Evolutionary conservation across 768 basidiomycete species (phyloP).

Genomic region (Coprinopsis sp.): DNA sequence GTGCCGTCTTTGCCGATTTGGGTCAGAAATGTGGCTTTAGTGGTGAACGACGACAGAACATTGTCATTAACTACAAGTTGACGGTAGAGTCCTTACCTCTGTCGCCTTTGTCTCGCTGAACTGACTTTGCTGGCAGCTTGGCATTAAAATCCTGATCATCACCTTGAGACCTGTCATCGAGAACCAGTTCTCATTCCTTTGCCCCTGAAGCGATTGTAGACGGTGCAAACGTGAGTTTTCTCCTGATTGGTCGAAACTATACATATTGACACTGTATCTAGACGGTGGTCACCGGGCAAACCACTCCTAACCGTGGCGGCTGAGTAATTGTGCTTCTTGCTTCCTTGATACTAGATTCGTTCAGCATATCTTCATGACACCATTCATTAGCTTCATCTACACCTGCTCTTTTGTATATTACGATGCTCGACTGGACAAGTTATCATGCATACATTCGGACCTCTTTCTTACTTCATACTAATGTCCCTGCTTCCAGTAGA

Average conservation of each 20-base stretch:
- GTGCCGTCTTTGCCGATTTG: constrained; percentile 55
- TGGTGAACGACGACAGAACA: constrained; percentile 39
- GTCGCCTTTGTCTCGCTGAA: not conserved
- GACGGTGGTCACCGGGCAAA: not conserved
- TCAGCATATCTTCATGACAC: no score
- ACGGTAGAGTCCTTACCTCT: constrained; percentile 39
- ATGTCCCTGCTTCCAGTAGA: no score
- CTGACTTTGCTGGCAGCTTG: constrained; percentile 40
- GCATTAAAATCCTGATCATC: constrained; percentile 59
- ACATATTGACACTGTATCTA: no score
- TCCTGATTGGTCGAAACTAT: not conserved
- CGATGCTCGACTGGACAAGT: no score
- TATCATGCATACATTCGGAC: no score
- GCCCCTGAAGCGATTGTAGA: constrained; percentile 41
- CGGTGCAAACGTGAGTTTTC: constrained; percentile 4
- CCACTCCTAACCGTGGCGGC: not conserved
- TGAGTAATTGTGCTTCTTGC: no score
- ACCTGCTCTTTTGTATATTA: no score
- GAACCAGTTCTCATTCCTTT: constrained; percentile 56
- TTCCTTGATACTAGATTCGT: no score
- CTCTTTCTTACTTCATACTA: no score
- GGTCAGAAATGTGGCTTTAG: constrained; percentile 55
- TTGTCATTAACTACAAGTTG: constrained; percentile 63
- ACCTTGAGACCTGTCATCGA: constrained; percentile 63
- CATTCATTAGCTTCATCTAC: no score